Conservation (phyloP, 495 filamentous ascomycete species). For the Patellaria atrata region DNA sequence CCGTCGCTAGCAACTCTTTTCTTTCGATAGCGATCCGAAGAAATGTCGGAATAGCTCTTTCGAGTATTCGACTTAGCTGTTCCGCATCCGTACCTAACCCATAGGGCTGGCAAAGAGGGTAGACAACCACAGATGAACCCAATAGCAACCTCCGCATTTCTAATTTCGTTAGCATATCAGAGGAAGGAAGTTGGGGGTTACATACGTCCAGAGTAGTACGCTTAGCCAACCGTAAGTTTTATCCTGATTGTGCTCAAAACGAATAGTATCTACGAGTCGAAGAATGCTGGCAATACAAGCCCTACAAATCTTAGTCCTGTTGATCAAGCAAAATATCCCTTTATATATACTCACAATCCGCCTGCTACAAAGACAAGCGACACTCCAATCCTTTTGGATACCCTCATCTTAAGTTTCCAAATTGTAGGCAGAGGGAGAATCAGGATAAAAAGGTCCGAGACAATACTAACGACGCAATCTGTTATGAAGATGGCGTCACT, state of each 20-base stretch:
- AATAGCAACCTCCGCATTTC: not conserved
- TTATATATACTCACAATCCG: slow-evolving; percentile 1
- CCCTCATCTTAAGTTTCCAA: slow-evolving; percentile 1
- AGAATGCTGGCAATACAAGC: slow-evolving; percentile 6
- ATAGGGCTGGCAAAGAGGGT: slow-evolving; percentile 1
- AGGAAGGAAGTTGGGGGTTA: not conserved
- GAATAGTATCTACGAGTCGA: not conserved
- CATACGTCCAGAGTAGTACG: slow-evolving; percentile 2
- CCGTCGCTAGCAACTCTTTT: too few species aligned
- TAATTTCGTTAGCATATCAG: not conserved
- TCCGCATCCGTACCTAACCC: too few species aligned
- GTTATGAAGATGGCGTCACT: slow-evolving; percentile 1
- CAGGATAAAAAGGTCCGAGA: slow-evolving; percentile 4
- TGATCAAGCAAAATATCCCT: too few species aligned
- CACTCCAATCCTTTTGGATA: slow-evolving; percentile 2
- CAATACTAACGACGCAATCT: not conserved
- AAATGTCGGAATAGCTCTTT: too few species aligned
- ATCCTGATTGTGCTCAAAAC: not conserved
- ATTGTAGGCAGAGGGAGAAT: not conserved
- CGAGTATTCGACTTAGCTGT: too few species aligned
- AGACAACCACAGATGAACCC: slow-evolving; percentile 4
- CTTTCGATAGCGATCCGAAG: too few species aligned
- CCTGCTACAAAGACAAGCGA: not conserved
- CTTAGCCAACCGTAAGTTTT: slow-evolving; percentile 1
- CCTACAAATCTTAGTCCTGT: not conserved